Percentiles rank a stretch among this genome's conserved stretches.
These are phyloP conservation scores for Colletotrichum tamarilloi DNA, from an alignment of 2,329 filamentous ascomycete species.

Conservation along the genomic window DNA sequence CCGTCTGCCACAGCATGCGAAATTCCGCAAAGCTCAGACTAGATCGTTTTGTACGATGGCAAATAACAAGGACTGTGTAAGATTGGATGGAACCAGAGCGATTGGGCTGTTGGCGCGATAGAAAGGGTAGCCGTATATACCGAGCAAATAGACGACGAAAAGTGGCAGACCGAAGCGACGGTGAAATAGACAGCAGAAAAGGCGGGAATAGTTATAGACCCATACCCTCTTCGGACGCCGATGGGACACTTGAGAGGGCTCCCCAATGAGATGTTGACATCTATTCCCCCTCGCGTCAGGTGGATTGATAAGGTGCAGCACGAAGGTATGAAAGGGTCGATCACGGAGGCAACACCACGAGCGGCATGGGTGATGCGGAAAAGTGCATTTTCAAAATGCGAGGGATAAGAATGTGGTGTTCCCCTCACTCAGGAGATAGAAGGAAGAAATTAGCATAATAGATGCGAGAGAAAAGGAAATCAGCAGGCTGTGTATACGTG, in stretches of 20 bases:
- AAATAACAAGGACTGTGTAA: neutral
- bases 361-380: constrained; percentile 9
- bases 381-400: constrained; percentile 24
- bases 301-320: constrained; percentile 19
- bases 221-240: neutral
- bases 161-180: neutral
- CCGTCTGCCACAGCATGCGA: constrained; percentile 17
- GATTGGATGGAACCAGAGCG: neutral
- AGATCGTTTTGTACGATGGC: constrained; percentile 14
- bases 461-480: neutral
- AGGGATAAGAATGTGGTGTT: neutral
- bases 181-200: neutral
- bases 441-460: neutral
- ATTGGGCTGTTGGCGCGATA: constrained; percentile 7
- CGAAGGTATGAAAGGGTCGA: neutral
- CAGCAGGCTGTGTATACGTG: constrained; percentile 6
- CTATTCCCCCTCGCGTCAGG: constrained; percentile 12
- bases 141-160: neutral
- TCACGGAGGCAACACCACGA: constrained; percentile 1
- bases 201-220: constrained; percentile 2
- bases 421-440: neutral
- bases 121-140: neutral
- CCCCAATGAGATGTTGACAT: constrained; percentile 25
- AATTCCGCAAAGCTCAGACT: neutral
- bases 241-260: neutral